Percentiles rank a stretch among this genome's conserved stretches.
These are phyloP conservation scores for Astrothelium macrocarpum DNA, from an alignment of 495 filamentous ascomycete genomes.

Conservation along the genomic window DNA sequence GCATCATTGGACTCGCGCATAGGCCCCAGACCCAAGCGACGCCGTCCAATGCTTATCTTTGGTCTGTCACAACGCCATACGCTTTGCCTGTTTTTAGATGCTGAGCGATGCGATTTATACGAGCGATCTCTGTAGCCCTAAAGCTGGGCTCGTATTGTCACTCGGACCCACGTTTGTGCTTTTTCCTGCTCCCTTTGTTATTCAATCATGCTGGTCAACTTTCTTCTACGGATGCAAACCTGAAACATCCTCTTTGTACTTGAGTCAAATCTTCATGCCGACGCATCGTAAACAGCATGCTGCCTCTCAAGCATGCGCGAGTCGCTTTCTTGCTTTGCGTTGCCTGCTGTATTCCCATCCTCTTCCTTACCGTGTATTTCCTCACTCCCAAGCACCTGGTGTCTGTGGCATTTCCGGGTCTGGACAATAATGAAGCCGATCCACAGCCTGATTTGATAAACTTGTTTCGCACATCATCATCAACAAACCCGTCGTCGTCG, in stretches of 20 bases:
- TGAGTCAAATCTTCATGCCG: not conserved
- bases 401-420: not conserved
- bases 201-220: not conserved
- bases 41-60: not conserved
- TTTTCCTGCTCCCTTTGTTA: not conserved
- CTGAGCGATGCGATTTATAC: not conserved
- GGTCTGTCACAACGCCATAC: not conserved
- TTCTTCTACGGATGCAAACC: not conserved
- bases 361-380: not conserved
- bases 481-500: not conserved
- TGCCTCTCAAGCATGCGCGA: not conserved
- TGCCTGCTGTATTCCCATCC: not conserved
- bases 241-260: not conserved
- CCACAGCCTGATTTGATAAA: not conserved
- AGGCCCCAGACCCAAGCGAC: not conserved
- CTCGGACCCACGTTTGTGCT: not conserved
- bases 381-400: not conserved
- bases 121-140: not conserved
- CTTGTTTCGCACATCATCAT: not conserved
- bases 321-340: not conserved
- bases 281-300: not conserved
- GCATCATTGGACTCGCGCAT: not conserved
- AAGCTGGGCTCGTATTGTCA: not conserved
- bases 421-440: not conserved
- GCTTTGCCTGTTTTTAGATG: not conserved